Base-by-base conservation (phyloP, 2,329 filamentous ascomycete species). In the Colletotrichum lindemuthianum region DNA sequence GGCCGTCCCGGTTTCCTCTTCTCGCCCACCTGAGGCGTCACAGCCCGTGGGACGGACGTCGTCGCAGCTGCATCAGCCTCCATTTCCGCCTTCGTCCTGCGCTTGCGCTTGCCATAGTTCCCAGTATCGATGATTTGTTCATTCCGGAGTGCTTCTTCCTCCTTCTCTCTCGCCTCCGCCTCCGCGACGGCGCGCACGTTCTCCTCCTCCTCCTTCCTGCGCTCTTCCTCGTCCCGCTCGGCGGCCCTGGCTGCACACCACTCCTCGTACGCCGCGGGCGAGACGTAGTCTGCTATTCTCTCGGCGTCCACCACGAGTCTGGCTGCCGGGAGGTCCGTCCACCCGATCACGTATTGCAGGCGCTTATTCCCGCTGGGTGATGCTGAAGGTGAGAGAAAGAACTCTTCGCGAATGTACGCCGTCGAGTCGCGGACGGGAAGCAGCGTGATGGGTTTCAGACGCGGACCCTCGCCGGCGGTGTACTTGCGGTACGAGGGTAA, bases 241-340 rank as follows among this genome's bases (percentile, higher is more conserved):
- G 81, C 74, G 53, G 80, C 78, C 12, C 78, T 74, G 2, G 76
- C 71, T 57, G 79, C 82, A 67, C 88, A 86, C 77, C 82, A 90
- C 0, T 86, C 79, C 71, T 90, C 88, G 3, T 88, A 69, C 9
- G 78, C 80, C 10, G 78, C 76, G 2, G 84, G 82, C 0, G 87
- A 88, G 8, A 90, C 86, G 66, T 88, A 89, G 37, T 89, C 82
- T 11, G 84, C 77, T 6, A 88, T 78, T 65, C 78, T 59, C 76
- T 80, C 77, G 69, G 82, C 70, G 68, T 78, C 80, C 2, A 88
- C 76, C 3, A 81, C 69, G 50, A 83, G 72, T 15, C 80, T 77
- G 43, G 82, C 84, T 0, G 79, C 78, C 0, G 84, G 84, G 1
- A 82, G 72, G 64, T 88, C 85, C 32, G 75, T 78, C 81, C 85